Evolutionary conservation across 2,329 filamentous ascomycete species (phyloP).

Genomic region (Colletotrichum destructivum): DNA sequence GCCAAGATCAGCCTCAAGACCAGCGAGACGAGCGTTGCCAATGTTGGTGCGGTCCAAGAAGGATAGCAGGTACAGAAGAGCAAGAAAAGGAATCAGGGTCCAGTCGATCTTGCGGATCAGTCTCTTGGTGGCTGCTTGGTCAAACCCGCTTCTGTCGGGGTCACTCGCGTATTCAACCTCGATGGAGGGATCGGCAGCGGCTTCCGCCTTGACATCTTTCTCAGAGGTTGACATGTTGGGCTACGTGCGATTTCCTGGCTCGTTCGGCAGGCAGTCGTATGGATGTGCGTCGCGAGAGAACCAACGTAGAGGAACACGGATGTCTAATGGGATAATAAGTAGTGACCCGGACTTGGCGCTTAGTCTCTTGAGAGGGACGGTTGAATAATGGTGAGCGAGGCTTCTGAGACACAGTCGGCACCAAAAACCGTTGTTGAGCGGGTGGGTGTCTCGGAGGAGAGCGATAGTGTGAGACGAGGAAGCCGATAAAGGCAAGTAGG

Average conservation of each 20-base stretch:
- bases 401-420: slow-evolving; percentile 11
- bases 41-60: slow-evolving; percentile 69
- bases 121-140: slow-evolving; percentile 59
- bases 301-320: too few relatives aligned
- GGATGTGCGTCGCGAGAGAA: not conserved
- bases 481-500: not conserved
- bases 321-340: not conserved
- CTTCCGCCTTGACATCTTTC: slow-evolving; percentile 39
- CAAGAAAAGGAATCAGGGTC: slow-evolving; percentile 72
- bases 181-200: slow-evolving; percentile 37
- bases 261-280: not conserved
- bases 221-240: slow-evolving; percentile 36
- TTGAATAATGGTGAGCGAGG: slow-evolving; percentile 6
- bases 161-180: slow-evolving; percentile 43
- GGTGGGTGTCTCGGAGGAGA: slow-evolving; percentile 17
- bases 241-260: too few relatives aligned
- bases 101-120: slow-evolving; percentile 69
- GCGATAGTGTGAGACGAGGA: not conserved
- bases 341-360: not conserved
- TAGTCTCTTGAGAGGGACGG: not conserved
- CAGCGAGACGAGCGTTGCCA: slow-evolving; percentile 58
- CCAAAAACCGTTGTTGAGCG: not conserved
- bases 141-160: slow-evolving; percentile 47
- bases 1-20: slow-evolving; percentile 55
- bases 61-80: slow-evolving; percentile 64